A percentile compares a stretch with the other conserved stretches of the same genome.
These are phyloP conservation scores for Tulasnella sp. DNA, from an alignment of 768 basidiomycete genomes.

Conservation along the genomic window DNA sequence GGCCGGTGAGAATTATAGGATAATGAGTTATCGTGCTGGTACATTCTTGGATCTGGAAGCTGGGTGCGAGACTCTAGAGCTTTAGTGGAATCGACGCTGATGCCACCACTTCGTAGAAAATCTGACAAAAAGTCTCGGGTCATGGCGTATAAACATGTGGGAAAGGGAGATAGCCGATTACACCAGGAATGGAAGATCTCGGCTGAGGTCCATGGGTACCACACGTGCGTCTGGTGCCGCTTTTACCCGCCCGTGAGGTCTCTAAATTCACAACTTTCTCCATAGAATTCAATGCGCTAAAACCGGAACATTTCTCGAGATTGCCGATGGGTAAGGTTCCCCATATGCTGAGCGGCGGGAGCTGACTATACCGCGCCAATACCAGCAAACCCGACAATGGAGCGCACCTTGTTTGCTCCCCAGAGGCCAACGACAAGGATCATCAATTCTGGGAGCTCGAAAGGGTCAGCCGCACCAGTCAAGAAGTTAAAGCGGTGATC, in stretches of 20 bases:
- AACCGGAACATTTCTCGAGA: background rate
- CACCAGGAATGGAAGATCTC: background rate
- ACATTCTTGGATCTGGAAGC: background rate
- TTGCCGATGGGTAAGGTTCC: background rate
- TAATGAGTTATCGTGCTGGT: background rate
- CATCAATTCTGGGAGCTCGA: background rate
- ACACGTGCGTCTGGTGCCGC: background rate
- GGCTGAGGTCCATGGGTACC: background rate
- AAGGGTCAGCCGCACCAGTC: background rate
- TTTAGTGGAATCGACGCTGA: background rate
- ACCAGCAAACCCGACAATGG: background rate
- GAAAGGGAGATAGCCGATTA: background rate
- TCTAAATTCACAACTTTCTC: background rate
- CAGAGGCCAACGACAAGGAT: background rate
- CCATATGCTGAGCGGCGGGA: background rate
- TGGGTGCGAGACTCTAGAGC: background rate
- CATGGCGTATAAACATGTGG: background rate
- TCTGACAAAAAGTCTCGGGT: background rate
- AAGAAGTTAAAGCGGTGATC: background rate
- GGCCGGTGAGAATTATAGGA: background rate
- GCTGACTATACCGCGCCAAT: background rate
- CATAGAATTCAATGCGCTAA: background rate
- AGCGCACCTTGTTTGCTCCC: background rate
- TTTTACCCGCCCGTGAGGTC: background rate
- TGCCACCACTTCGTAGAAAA: background rate